These are phyloP conservation scores for Termitomyces sp. DNA, from an alignment of 768 basidiomycete genomes.

Conservation along the genomic window DNA sequence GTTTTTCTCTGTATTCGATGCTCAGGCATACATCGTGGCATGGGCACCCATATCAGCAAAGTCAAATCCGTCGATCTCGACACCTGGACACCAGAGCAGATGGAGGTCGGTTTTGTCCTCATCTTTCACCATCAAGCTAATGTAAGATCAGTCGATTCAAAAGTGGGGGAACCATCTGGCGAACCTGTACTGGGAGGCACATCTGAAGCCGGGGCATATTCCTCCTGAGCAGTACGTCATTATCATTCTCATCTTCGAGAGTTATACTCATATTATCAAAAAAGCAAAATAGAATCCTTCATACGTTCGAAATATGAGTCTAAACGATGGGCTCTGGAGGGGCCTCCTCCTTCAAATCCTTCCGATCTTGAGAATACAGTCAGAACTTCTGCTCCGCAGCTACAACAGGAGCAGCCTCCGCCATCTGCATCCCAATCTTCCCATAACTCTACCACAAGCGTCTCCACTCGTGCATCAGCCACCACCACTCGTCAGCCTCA, in stretches of 20 bases:
- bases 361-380: slow-evolving; percentile 58
- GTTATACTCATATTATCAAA: slow-evolving; percentile 22
- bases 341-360: slow-evolving; percentile 79
- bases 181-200: slow-evolving; percentile 97
- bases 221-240: slow-evolving; percentile 89
- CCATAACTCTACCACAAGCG: slow-evolving; percentile 22
- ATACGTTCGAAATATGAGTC: slow-evolving; percentile 97
- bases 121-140: background rate
- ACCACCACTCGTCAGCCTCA: slow-evolving; percentile 42
- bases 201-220: slow-evolving; percentile 85
- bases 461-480: slow-evolving; percentile 21
- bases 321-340: slow-evolving; percentile 90
- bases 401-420: slow-evolving; percentile 16
- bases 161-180: slow-evolving; percentile 94
- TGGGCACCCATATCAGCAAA: slow-evolving; percentile 98
- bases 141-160: slow-evolving; percentile 58
- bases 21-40: slow-evolving; percentile 94
- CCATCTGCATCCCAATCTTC: slow-evolving; percentile 21
- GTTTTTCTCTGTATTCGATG: slow-evolving; percentile 96
- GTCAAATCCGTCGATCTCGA: slow-evolving; percentile 98
- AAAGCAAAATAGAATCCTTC: slow-evolving; percentile 93
- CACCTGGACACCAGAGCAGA: slow-evolving; percentile 96
- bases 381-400: slow-evolving; percentile 20
- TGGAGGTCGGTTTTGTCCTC: slow-evolving; percentile 55
- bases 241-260: background rate